Base-by-base conservation (phyloP, 345 rosid genomes). In the Gossypium raimondii region DNA sequence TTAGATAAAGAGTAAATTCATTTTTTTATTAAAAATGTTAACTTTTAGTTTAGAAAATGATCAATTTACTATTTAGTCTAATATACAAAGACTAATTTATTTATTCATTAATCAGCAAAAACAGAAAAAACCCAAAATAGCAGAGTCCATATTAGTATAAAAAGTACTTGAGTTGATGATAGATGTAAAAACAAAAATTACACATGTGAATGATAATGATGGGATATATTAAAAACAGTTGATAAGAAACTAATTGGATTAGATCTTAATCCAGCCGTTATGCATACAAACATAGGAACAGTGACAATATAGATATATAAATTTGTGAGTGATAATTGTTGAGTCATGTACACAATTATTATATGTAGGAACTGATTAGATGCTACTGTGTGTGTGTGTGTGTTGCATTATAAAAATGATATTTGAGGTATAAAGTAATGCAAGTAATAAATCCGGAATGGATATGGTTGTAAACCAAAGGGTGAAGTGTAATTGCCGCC, bases 41-140 rank as follows among this genome's bases (percentile, higher is more conserved):
- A 34, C 0, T 34, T 34, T 34, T 34, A 34, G 0, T 5, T 34
- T 1, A 0, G 0, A 34, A 5, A 34, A 34, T 34, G 0, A 34
- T 5, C 0, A 34, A 34, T 34, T 34, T 34, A 34, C 0, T 34
- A 34, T 34, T 34, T 34, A 0, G 4, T 34, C 0, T 34, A 34
- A 34, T 34, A 5, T 29, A 3, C 1, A 29, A 29, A 3, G 0
- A 4, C 0, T 29, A 4, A 29, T 29, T 29, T 5, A 34, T 34
- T 5, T 34, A 34, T 34, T 34, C 6, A 64, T 17, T n/a, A 22
- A 62, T 8, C 1, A 66, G 0, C 2, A 29, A 8, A 34, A 57
- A 3, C 45, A 34, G 44, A 18, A n/a, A 34, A 63, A 63, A 7
- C 9, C 11, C 29, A 20, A 58, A 62, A 8, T n/a, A 34, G 22